These are phyloP conservation scores for Ceriops zippeliana DNA, from an alignment of 345 rosid species.

Conservation along the genomic window DNA sequence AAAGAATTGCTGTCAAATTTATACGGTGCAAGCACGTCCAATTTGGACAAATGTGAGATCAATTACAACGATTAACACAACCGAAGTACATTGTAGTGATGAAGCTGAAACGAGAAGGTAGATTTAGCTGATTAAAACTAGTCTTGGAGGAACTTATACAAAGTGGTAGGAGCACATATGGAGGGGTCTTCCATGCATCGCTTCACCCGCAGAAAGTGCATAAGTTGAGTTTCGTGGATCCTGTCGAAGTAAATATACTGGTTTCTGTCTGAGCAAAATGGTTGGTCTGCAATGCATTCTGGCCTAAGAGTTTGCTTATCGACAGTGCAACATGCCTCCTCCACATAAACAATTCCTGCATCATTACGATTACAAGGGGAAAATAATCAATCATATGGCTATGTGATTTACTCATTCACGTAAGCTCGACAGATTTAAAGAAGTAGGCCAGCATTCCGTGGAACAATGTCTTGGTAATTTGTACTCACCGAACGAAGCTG, in stretches of 20 bases:
- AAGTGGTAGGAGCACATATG: background rate
- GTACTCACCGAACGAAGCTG: background rate
- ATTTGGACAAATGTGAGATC: no score
- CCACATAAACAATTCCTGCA: background rate
- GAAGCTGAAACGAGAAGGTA: no score
- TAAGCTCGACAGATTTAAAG: no score
- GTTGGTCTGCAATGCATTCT: background rate
- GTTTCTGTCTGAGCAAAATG: background rate
- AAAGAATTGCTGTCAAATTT: no score
- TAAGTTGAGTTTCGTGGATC: background rate
- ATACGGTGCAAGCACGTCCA: no score
- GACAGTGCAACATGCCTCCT: background rate
- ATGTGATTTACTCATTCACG: no score
- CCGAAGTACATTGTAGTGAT: no score
- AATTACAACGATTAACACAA: no score
- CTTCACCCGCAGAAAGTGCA: background rate
- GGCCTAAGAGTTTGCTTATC: background rate
- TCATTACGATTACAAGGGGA: background rate
- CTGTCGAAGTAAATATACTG: background rate
- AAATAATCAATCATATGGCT: no score
- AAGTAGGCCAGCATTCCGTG: no score
- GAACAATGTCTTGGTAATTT: no score
- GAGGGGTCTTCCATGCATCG: constrained; percentile 1
- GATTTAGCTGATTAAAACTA: no score
- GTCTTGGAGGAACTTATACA: background rate